Percentiles rank a stretch among this genome's conserved stretches.
Conservation (phyloP, 257 asterid species). For the Rehmannia glutinosa region DNA sequence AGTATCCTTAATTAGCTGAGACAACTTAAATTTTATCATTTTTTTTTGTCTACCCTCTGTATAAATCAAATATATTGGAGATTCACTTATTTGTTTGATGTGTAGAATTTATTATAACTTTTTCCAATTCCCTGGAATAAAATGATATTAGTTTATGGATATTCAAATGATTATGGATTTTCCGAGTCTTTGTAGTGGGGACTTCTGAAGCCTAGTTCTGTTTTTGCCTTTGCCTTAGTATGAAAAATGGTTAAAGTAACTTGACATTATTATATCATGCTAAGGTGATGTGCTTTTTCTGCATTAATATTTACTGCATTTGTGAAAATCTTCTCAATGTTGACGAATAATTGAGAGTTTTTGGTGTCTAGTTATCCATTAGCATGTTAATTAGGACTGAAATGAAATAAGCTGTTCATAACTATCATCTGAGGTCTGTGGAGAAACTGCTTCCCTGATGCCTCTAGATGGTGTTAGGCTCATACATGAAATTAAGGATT, state of each 20-base stretch:
- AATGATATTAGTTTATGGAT: neutral
- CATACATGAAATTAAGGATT: neutral
- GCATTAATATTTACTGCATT: neutral
- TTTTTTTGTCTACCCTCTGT: too few species aligned
- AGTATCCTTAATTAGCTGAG: slow-evolving; percentile 54
- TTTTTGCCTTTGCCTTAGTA: neutral
- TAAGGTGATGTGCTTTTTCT: neutral
- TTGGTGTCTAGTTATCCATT: neutral
- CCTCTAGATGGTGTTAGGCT: slow-evolving; percentile 10
- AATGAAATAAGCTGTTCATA: neutral
- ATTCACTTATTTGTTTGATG: neutral
- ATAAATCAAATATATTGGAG: too few species aligned
- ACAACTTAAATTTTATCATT: too few species aligned
- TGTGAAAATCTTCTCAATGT: neutral
- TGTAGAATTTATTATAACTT: neutral
- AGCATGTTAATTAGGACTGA: neutral
- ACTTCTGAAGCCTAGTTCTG: neutral
- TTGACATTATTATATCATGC: slow-evolving; percentile 1
- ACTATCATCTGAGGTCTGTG: neutral
- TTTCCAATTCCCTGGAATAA: neutral
- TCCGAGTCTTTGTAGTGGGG: neutral
- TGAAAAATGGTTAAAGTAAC: neutral
- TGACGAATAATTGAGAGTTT: neutral
- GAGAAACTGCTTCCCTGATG: slow-evolving; percentile 5
- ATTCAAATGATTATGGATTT: neutral